Conservation (phyloP, 257 asterid genomes). For the Anisodus tanguticus region DNA sequence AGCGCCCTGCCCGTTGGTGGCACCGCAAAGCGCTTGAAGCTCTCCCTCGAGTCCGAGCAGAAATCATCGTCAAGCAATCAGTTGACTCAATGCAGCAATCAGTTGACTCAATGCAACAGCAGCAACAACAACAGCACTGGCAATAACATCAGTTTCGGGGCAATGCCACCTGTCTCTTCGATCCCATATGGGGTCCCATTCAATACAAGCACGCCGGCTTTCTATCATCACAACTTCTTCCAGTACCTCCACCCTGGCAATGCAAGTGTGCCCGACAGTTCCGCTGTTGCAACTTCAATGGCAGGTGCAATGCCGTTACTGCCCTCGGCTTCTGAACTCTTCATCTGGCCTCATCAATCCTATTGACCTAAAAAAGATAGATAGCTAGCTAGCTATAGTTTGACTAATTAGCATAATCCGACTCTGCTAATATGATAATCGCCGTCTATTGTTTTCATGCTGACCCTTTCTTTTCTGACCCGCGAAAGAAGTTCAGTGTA, state of each 20-base stretch:
- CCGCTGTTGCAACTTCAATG: constrained; percentile 45
- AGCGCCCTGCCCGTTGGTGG: constrained; percentile 92
- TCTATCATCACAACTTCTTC: constrained; percentile 58
- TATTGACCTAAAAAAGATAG: constrained; percentile 41
- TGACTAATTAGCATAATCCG: constrained; percentile 33
- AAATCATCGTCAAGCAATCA: constrained; percentile 37
- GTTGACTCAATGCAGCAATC: constrained; percentile 37
- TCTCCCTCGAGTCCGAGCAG: constrained; percentile 60
- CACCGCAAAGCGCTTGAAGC: constrained; percentile 76
- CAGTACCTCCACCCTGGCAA: constrained; percentile 50
- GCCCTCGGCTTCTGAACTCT: constrained; percentile 63
- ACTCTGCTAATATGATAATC: constrained; percentile 36
- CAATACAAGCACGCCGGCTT: constrained; percentile 46
- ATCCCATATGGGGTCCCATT: constrained; percentile 71
- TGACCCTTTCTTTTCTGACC: constrained; percentile 51
- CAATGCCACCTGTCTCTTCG: constrained; percentile 53
- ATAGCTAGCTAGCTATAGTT: constrained; percentile 38
- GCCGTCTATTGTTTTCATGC: constrained; percentile 37
- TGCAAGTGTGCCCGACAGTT: constrained; percentile 29
- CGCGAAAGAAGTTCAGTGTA: constrained; percentile 43
- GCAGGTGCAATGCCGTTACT: constrained; percentile 51
- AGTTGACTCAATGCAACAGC: constrained; percentile 37
- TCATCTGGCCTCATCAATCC: constrained; percentile 88
- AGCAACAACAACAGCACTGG: constrained; percentile 32
- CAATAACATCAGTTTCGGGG: constrained; percentile 60